Evolutionary conservation across 1,139 yeast species (phyloP).

Genomic region (Blastobotrys elegans): DNA sequence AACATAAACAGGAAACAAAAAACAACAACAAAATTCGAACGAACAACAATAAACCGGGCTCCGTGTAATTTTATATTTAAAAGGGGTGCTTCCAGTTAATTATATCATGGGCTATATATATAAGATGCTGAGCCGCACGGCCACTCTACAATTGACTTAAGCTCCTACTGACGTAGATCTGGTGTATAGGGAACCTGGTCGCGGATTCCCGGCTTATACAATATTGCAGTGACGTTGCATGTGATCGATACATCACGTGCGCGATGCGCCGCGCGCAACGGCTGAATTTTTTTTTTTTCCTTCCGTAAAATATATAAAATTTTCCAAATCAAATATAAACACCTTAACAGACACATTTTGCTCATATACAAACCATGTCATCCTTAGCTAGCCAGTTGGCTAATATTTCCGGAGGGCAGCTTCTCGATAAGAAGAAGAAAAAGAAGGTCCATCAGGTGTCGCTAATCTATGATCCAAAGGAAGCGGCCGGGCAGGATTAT

Average conservation of each 20-base stretch:
- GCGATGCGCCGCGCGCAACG: neutral
- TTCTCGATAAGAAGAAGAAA: conserved; percentile 80
- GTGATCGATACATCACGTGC: neutral
- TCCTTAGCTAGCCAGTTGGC: conserved; percentile 74
- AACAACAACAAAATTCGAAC: no score
- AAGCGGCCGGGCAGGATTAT: conserved; percentile 90
- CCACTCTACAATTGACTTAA: no score
- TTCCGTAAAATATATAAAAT: neutral
- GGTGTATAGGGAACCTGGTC: no score
- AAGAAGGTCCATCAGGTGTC: conserved; percentile 86
- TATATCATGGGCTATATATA: no score
- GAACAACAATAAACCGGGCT: no score
- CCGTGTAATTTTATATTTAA: no score
- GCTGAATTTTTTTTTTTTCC: conserved; percentile 4
- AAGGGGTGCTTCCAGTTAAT: no score
- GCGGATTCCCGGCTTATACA: no score
- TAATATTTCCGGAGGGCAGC: conserved; percentile 48
- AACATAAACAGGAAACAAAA: no score
- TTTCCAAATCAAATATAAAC: neutral
- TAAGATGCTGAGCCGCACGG: no score
- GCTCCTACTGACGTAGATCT: no score
- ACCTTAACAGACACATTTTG: neutral
- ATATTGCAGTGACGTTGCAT: neutral
- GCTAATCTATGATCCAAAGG: conserved; percentile 75
- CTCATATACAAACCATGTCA: conserved; percentile 15